A percentile compares a stretch with the other conserved stretches of the same genome.
Conservation (phyloP, 345 rosid genomes). For the Gossypioides kirkii region DNA sequence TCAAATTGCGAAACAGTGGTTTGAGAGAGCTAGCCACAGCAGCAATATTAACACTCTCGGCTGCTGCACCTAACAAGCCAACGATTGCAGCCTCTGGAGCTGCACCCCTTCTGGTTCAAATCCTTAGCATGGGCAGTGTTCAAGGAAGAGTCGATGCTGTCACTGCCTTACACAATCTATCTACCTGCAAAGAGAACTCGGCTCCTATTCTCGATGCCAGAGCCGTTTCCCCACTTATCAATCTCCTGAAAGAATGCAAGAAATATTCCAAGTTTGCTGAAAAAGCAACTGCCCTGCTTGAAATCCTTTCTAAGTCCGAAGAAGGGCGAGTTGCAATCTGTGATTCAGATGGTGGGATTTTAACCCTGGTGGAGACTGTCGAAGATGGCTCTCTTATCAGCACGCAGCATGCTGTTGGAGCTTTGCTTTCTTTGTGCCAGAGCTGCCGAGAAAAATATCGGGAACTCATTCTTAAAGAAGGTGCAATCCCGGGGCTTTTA, state of each 20-base stretch:
- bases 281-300: constrained; percentile 58
- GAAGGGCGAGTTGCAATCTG: constrained; percentile 61
- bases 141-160: constrained; percentile 82
- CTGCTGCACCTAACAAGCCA: constrained; percentile 63
- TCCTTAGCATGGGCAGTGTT: constrained; percentile 62
- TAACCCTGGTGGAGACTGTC: constrained; percentile 64
- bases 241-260: constrained; percentile 68
- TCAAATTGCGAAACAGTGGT: constrained; percentile 43
- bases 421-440: constrained; percentile 51
- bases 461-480: constrained; percentile 63
- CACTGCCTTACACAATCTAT: constrained; percentile 65
- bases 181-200: constrained; percentile 43
- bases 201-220: constrained; percentile 43
- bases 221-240: constrained; percentile 59
- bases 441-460: constrained; percentile 55
- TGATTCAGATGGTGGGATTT: constrained; percentile 48
- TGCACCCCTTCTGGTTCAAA: constrained; percentile 58
- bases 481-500: constrained; percentile 75
- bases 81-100: constrained; percentile 57
- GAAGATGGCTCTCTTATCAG: constrained; percentile 73
- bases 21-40: constrained; percentile 70
- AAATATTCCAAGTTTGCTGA: constrained; percentile 74
- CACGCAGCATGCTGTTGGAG: constrained; percentile 59
- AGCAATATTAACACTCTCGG: constrained; percentile 69
- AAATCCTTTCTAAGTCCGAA: constrained; percentile 55